phyloP scores from a whole-genome alignment of 352 stramenopile species.

The Aphanomyces euteiches region DNA sequence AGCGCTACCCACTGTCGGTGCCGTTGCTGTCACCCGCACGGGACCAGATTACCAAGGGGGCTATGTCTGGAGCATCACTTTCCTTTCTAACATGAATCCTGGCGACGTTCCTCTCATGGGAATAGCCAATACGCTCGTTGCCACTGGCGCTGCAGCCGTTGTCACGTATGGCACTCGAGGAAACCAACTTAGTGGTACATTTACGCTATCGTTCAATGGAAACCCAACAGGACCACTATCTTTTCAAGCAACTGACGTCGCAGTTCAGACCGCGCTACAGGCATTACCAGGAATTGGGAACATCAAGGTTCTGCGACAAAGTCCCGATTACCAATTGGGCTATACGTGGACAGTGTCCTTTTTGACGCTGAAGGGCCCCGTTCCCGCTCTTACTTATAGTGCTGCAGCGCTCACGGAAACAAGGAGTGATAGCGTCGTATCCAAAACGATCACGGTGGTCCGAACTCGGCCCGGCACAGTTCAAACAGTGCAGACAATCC shows the following conservation, averaged over 20 bases:
- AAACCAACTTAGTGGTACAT: constrained; percentile 67
- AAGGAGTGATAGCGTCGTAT: constrained; percentile 43
- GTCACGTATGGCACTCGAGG: constrained; percentile 43
- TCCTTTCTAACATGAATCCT: constrained; percentile 61
- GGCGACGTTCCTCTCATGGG: constrained; percentile 59
- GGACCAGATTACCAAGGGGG: constrained; percentile 55
- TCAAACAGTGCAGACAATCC: constrained; percentile 64
- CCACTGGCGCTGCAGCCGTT: constrained; percentile 37
- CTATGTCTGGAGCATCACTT: constrained; percentile 76
- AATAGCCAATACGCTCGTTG: constrained; percentile 42
- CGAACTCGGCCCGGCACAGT: constrained; percentile 44
- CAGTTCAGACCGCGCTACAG: constrained; percentile 65
- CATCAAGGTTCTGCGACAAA: constrained; percentile 58
- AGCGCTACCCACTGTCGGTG: constrained; percentile 51
- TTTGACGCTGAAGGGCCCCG: constrained; percentile 55
- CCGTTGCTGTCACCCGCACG: constrained; percentile 53
- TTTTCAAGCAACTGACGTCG: constrained; percentile 62
- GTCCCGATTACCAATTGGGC: constrained; percentile 73
- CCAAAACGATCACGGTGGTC: constrained; percentile 49
- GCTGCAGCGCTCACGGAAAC: constrained; percentile 48
- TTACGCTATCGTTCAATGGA: constrained; percentile 51
- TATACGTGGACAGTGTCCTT: constrained; percentile 96
- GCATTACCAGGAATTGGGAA: constrained; percentile 46
- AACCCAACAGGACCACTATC: constrained; percentile 66
- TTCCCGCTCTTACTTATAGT: constrained; percentile 40